Percentiles rank a stretch among this genome's conserved stretches.
phyloP scores from a whole-genome alignment of 2,329 filamentous ascomycete species.

The Nigrograna mackinnonii region DNA sequence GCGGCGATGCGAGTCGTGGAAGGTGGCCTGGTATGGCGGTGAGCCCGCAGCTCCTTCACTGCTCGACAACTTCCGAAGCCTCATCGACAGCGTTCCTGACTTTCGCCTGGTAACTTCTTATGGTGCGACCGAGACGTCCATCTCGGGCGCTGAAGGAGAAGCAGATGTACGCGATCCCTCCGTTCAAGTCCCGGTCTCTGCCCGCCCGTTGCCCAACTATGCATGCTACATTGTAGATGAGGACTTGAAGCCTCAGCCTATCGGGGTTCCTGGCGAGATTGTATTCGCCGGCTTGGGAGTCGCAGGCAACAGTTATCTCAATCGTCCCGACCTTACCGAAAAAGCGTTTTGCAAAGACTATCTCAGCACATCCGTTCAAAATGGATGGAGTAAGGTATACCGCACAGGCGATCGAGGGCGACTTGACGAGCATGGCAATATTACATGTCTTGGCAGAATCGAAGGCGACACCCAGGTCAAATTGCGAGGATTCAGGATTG shows the following conservation, averaged over 20 bases:
- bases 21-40: constrained; percentile 29
- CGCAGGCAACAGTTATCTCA: constrained; percentile 40
- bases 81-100: not conserved
- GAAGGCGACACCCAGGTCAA: constrained; percentile 21
- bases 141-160: constrained; percentile 1
- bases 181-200: constrained; percentile 4
- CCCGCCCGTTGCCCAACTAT: constrained; percentile 7
- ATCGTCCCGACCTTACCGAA: constrained; percentile 14
- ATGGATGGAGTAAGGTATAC: constrained; percentile 35
- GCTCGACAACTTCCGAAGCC: constrained; percentile 2
- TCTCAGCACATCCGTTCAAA: too few relatives aligned
- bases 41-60: constrained; percentile 10
- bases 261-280: constrained; percentile 49
- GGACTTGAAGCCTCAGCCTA: constrained; percentile 39
- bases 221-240: constrained; percentile 45
- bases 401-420: constrained; percentile 46
- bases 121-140: constrained; percentile 20
- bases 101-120: constrained; percentile 16
- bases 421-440: constrained; percentile 35
- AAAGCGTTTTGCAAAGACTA: constrained; percentile 17
- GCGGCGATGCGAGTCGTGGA: constrained; percentile 22
- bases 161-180: not conserved
- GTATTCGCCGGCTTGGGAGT: constrained; percentile 44
- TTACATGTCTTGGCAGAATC: constrained; percentile 27
- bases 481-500: constrained; percentile 44